Evolutionary conservation across 345 rosid genomes (phyloP).

Genomic region (Moricandia moricandioides): DNA sequence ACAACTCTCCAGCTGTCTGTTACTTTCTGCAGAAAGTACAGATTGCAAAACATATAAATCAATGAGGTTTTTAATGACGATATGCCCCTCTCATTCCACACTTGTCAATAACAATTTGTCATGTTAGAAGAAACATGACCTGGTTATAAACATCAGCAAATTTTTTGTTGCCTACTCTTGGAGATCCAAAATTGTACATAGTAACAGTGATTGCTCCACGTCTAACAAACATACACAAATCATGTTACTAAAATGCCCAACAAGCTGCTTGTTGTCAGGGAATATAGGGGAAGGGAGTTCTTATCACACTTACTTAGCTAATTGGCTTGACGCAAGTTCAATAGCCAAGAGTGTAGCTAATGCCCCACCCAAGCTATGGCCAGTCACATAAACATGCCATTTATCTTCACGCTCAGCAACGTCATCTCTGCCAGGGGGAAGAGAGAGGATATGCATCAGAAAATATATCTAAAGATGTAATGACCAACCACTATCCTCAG

Average conservation of each 20-base stretch:
- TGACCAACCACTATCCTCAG: not conserved
- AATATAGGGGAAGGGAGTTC: constrained; percentile 10
- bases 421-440: constrained; percentile 52
- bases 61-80: not conserved
- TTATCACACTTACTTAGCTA: constrained; percentile 58
- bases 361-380: constrained; percentile 98
- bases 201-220: constrained; percentile 64
- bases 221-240: constrained; percentile 43
- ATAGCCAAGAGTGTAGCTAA: constrained; percentile 86
- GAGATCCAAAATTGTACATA: constrained; percentile 97
- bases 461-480: not conserved
- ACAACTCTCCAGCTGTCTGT: constrained; percentile 95
- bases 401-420: constrained; percentile 41
- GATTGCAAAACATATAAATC: constrained; percentile 11
- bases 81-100: not conserved
- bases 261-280: not conserved
- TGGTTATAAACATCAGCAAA: constrained; percentile 82
- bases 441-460: constrained; percentile 10
- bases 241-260: constrained; percentile 3
- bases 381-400: constrained; percentile 93
- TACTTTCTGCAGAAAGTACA: constrained; percentile 59
- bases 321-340: constrained; percentile 88
- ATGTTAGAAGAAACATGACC: constrained; percentile 42
- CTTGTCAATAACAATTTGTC: constrained; percentile 9
- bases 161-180: constrained; percentile 90